A percentile compares a stretch with the other conserved stretches of the same genome.
These are phyloP conservation scores for Penicillium angulare DNA, from an alignment of 495 filamentous ascomycete genomes.

Conservation along the genomic window DNA sequence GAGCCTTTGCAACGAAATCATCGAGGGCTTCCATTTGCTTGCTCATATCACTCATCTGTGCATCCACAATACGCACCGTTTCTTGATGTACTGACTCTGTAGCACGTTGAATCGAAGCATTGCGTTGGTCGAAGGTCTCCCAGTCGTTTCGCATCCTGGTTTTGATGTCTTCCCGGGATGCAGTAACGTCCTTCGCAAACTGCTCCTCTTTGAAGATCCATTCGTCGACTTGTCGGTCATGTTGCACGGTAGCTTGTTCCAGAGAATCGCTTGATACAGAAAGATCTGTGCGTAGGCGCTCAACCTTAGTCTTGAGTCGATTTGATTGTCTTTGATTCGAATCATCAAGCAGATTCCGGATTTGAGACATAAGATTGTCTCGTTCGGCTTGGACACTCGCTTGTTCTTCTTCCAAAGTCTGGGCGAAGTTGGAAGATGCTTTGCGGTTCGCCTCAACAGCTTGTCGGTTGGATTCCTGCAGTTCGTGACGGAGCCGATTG, in stretches of 20 bases:
- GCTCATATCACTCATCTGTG: conserved; percentile 82
- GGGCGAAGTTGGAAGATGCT: conserved; percentile 65
- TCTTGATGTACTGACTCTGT: conserved; percentile 90
- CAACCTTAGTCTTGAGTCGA: conserved; percentile 64
- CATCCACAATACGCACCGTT: conserved; percentile 84
- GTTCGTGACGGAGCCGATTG: conserved; percentile 63
- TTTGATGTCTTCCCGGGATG: conserved; percentile 74
- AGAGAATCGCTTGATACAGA: conserved; percentile 58
- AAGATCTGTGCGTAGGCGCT: conserved; percentile 60
- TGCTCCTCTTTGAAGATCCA: conserved; percentile 70
- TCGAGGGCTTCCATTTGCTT: conserved; percentile 85
- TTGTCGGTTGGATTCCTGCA: conserved; percentile 63
- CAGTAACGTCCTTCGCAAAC: conserved; percentile 67
- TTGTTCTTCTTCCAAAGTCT: conserved; percentile 72
- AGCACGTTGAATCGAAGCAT: conserved; percentile 71
- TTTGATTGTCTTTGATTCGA: conserved; percentile 70
- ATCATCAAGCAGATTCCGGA: conserved; percentile 68
- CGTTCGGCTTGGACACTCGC: conserved; percentile 72
- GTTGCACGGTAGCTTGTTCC: conserved; percentile 60
- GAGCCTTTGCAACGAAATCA: conserved; percentile 82
- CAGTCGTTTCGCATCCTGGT: conserved; percentile 83
- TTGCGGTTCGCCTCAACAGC: conserved; percentile 64
- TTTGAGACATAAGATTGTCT: conserved; percentile 68
- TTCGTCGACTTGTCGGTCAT: conserved; percentile 67
- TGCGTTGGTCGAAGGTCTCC: conserved; percentile 80